These are phyloP conservation scores for Tetraselmis striata DNA, from an alignment of 139 green algal genomes.

Conservation along the genomic window DNA sequence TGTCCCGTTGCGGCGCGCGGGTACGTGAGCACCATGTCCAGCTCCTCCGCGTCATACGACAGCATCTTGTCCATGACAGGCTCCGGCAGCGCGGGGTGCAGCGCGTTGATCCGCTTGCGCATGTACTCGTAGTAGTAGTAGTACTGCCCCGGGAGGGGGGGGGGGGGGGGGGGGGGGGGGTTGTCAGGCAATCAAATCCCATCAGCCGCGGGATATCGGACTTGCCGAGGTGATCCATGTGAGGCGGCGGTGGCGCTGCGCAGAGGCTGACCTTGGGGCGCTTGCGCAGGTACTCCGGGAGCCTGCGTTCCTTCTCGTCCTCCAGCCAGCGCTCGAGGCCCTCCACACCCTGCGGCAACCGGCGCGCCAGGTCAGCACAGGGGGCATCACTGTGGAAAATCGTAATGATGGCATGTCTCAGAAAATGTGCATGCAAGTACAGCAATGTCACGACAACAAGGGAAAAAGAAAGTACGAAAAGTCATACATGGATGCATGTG, in stretches of 20 bases:
- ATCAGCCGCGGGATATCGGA: too few species aligned
- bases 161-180: too few species aligned
- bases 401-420: too few species aligned
- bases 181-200: too few species aligned
- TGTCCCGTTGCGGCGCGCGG: slow-evolving; percentile 32
- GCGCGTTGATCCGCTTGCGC: slow-evolving; percentile 41
- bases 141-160: slow-evolving; percentile 37
- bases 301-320: neutral
- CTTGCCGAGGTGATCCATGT: too few species aligned
- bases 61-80: slow-evolving; percentile 69
- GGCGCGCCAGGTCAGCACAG: too few species aligned
- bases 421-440: too few species aligned
- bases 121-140: slow-evolving; percentile 77
- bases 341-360: neutral
- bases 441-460: too few species aligned
- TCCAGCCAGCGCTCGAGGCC: slow-evolving; percentile 2
- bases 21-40: slow-evolving; percentile 70
- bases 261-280: slow-evolving; percentile 48
- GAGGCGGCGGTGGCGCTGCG: too few species aligned
- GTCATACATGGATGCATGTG: too few species aligned
- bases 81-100: slow-evolving; percentile 42
- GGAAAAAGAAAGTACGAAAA: too few species aligned
- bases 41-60: slow-evolving; percentile 56
- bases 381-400: too few species aligned
- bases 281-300: slow-evolving; percentile 44